These are phyloP conservation scores for Suillus cothurnatus DNA, from an alignment of 768 basidiomycete genomes.

Conservation along the genomic window DNA sequence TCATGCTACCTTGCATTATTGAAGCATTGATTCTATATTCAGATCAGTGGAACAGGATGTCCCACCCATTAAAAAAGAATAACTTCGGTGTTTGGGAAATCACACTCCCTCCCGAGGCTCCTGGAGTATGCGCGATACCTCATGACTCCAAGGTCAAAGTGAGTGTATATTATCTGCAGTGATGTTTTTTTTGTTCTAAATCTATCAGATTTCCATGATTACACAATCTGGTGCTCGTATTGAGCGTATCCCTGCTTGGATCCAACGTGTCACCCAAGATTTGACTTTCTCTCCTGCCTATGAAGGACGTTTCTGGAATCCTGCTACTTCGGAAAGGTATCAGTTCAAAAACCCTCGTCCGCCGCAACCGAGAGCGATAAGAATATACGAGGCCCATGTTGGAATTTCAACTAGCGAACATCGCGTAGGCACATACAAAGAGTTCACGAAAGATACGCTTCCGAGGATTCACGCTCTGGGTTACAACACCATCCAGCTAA, in stretches of 20 bases:
- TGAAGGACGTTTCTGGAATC: conserved; percentile 99
- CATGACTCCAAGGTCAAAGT: conserved; percentile 98
- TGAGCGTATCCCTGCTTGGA: conserved; percentile 95
- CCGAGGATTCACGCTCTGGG: conserved; percentile 89
- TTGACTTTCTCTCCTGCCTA: conserved; percentile 86
- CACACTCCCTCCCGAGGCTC: conserved; percentile 61
- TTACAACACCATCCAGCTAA: conserved; percentile 97
- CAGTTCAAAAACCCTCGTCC: conserved; percentile 81
- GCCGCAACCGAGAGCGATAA: conserved; percentile 61
- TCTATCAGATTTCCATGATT: conserved; percentile 84
- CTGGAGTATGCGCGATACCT: conserved; percentile 80
- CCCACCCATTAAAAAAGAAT: conserved; percentile 86
- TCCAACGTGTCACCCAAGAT: conserved; percentile 94
- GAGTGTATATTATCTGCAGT: conserved; percentile 15
- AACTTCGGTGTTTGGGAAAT: conserved; percentile 91
- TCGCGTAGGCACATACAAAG: conserved; percentile 92
- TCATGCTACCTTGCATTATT: conserved; percentile 7
- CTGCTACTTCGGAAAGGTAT: conserved; percentile 70
- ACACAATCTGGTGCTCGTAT: conserved; percentile 76
- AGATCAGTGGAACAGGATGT: conserved; percentile 88
- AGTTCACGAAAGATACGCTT: conserved; percentile 84
- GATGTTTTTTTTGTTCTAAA: conserved; percentile 7
- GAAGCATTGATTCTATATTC: conserved; percentile 8
- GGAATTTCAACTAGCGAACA: conserved; percentile 91
- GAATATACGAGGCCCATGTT: conserved; percentile 98